Base-by-base conservation (phyloP, 1,284 basidiomycete genomes). In the Athelia psychrophila region DNA sequence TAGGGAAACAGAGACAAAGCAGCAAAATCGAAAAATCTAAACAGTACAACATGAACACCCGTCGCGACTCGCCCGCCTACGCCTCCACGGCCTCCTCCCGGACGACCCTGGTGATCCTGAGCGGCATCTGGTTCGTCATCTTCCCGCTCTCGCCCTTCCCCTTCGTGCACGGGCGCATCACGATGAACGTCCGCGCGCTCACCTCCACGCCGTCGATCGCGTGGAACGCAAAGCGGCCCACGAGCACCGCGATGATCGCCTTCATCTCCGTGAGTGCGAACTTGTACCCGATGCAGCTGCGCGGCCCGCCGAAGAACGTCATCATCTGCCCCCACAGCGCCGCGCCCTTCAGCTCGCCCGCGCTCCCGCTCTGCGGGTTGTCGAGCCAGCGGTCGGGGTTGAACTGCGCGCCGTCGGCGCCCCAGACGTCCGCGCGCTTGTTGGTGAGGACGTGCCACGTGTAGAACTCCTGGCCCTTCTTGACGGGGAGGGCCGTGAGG, bases 221-320 rank as follows among this genome's bases (percentile, higher is more conserved):
- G 38, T 42, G 38, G 38, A 42, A 42, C 38, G 9, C n/a, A 16
- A 42, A 42, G 8, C 38, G 38, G 8, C n/a, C 38, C n/a, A 42
- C 20, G 20, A 42, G 38, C n/a, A 42, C 20, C 16, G 38, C 38
- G 38, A 42, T 42, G 38, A 42, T 42, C 16, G 38, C 38, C 38
- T 42, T 42, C 38, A 42, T 42, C 38, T 42, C 38, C n/a, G 38
- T 42, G 6, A 42, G 16, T 9, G 38, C 38, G 60, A 91, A 89
- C 58, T 78, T 77, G 64, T 81, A 88, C 6, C 87, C 86, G 58
- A 89, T 87, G 63, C 86, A 89, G 36, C 83, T 81, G 51, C 88
- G 70, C 56, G 81, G 78, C 22, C 85, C 86, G 51, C 75, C 77
- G 44, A 73, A 56, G 12, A 42, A 42, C n/a, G 73, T 61, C 54